phyloP scores from a whole-genome alignment of 2,329 filamentous ascomycete species.

The Penicillium sp. region DNA sequence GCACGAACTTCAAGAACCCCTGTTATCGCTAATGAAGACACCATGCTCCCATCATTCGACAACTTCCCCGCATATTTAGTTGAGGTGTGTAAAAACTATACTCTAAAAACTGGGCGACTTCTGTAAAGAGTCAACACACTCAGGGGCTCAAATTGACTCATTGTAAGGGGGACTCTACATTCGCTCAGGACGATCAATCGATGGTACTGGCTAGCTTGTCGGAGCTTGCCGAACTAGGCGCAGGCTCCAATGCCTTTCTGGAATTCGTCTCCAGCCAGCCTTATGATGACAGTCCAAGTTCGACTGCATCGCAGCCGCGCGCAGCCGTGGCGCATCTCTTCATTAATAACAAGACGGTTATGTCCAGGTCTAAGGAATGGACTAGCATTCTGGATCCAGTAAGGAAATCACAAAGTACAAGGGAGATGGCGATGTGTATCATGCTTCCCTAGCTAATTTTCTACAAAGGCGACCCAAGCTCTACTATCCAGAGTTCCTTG shows the following conservation, averaged over 20 bases:
- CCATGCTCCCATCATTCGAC: background rate
- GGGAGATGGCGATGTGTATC: background rate
- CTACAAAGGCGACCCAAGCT: conserved; percentile 14
- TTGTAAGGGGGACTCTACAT: background rate
- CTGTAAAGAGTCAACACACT: background rate
- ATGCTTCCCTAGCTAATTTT: background rate
- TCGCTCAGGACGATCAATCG: background rate
- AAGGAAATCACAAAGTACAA: background rate
- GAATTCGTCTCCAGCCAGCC: background rate
- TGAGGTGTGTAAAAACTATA: background rate
- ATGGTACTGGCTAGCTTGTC: background rate
- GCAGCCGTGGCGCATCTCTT: conserved; percentile 16
- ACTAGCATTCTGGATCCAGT: conserved; percentile 26
- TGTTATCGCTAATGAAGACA: background rate
- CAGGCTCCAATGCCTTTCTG: background rate
- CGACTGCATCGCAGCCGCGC: background rate
- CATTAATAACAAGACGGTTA: conserved; percentile 24
- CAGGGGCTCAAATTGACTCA: background rate
- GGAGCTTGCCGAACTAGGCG: background rate
- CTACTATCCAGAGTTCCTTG: conserved; percentile 23
- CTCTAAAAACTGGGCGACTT: background rate
- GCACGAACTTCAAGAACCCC: background rate
- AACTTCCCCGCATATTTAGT: background rate
- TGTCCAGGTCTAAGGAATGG: conserved; percentile 25
- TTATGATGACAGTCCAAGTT: background rate